Evolutionary conservation across 164 flowering plant species (phyloP).

Genomic region (Vitis rupestris): DNA sequence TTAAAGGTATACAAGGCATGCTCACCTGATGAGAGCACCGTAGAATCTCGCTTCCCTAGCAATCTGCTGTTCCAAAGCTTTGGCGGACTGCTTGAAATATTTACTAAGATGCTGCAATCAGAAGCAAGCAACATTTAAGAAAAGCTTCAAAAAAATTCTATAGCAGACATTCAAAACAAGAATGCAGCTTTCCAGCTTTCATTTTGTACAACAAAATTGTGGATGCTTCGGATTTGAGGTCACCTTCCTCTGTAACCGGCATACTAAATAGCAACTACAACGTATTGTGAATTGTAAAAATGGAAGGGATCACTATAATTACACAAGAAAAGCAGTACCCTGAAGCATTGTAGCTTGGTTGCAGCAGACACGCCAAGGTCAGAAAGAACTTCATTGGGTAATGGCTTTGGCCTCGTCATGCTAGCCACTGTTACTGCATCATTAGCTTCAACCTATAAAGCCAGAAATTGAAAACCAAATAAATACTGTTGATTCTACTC

Average conservation of each 20-base stretch:
- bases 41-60: slow-evolving; percentile 90
- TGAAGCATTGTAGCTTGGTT: slow-evolving; percentile 83
- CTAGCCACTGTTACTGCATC: slow-evolving; percentile 93
- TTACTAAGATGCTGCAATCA: slow-evolving; percentile 73
- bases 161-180: background rate
- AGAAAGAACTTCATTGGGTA: slow-evolving; percentile 74
- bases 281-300: background rate
- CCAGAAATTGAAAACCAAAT: slow-evolving; percentile 5
- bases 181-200: background rate
- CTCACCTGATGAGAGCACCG: slow-evolving; percentile 91
- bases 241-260: no score
- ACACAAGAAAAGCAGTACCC: slow-evolving; percentile 41
- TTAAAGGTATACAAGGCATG: background rate
- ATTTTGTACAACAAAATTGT: background rate
- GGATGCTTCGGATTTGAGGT: no score
- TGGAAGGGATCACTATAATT: background rate
- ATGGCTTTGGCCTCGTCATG: slow-evolving; percentile 85
- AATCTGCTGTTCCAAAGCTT: slow-evolving; percentile 83
- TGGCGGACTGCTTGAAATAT: slow-evolving; percentile 90
- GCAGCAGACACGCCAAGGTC: slow-evolving; percentile 86
- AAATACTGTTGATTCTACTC: background rate
- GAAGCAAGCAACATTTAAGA: background rate
- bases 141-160: background rate
- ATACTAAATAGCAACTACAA: no score
- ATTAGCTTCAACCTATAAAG: slow-evolving; percentile 83